Evolutionary conservation across 495 filamentous ascomycete genomes (phyloP).

Genomic region (Hyaloscypha hepaticicola): DNA sequence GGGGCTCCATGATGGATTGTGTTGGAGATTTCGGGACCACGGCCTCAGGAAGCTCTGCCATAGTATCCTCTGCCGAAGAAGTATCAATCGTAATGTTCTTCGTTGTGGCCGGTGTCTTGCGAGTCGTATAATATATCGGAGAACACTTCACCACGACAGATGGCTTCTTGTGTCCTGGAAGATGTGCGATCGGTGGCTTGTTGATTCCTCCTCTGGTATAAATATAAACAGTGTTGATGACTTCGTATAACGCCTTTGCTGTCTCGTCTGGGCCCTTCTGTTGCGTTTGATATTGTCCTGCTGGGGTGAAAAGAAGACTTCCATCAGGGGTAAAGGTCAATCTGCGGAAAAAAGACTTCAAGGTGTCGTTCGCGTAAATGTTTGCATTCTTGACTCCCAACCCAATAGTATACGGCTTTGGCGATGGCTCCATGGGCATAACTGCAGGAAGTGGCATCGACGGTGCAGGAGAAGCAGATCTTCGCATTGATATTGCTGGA

Average conservation of each 20-base stretch:
- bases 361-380: conserved; percentile 95
- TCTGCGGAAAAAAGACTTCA: conserved; percentile 95
- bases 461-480: conserved; percentile 93
- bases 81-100: conserved; percentile 94
- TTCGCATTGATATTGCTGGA: conserved; percentile 62
- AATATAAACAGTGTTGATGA: conserved; percentile 97
- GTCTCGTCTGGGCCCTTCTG: conserved; percentile 65
- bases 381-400: conserved; percentile 77
- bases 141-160: conserved; percentile 96
- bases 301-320: conserved; percentile 91
- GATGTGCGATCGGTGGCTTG: conserved; percentile 94
- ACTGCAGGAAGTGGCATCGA: conserved; percentile 94
- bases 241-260: conserved; percentile 72
- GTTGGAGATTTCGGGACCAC: conserved; percentile 51
- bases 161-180: conserved; percentile 97
- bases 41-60: conserved; percentile 80
- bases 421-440: conserved; percentile 89
- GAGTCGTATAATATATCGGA: conserved; percentile 80
- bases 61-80: conserved; percentile 79
- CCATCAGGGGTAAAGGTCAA: conserved; percentile 95
- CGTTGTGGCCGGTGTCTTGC: conserved; percentile 64
- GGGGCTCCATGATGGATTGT: conserved; percentile 79
- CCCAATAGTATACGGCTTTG: conserved; percentile 60
- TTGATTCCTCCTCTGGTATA: conserved; percentile 97
- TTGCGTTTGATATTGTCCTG: conserved; percentile 89